These are phyloP conservation scores for Clitoria ternatea DNA, from an alignment of 306 rosid genomes.

Conservation along the genomic window DNA sequence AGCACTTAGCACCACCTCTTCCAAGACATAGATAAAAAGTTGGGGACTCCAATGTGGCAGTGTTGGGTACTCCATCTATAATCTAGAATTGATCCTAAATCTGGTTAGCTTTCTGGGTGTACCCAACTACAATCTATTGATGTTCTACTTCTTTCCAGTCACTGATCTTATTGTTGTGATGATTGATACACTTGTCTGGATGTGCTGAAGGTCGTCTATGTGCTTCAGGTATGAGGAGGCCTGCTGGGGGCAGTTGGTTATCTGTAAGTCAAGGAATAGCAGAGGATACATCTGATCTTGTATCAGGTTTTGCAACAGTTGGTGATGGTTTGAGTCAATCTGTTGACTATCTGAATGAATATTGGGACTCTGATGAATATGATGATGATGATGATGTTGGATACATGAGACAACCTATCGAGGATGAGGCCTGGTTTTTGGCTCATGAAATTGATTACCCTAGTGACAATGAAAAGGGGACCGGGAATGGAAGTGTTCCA, in stretches of 20 bases:
- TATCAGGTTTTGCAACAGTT: conserved; percentile 72
- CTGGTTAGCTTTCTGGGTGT: neutral
- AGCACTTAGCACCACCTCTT: neutral
- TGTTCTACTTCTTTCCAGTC: conserved; percentile 9
- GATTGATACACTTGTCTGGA: neutral
- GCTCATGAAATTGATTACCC: conserved; percentile 93
- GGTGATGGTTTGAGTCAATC: conserved; percentile 89
- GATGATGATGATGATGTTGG: conserved; percentile 91
- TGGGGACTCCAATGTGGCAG: neutral
- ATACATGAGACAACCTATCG: conserved; percentile 88
- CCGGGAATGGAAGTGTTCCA: conserved; percentile 71
- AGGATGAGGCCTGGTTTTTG: conserved; percentile 89
- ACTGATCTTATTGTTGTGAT: conserved; percentile 1
- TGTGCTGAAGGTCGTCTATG: conserved; percentile 4
- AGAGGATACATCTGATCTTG: conserved; percentile 85
- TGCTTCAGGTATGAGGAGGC: conserved; percentile 60
- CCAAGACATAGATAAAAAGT: neutral
- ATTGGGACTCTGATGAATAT: conserved; percentile 92
- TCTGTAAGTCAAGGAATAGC: conserved; percentile 91
- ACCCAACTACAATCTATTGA: neutral
- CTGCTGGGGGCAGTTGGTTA: conserved; percentile 73
- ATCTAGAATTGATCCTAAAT: neutral
- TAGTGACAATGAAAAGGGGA: conserved; percentile 83
- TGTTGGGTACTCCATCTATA: conserved; percentile 3
- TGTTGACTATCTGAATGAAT: conserved; percentile 70